A percentile compares a stretch with the other conserved stretches of the same genome.
phyloP scores from a whole-genome alignment of 2,329 filamentous ascomycete genomes.

The Xylaria polymorpha region DNA sequence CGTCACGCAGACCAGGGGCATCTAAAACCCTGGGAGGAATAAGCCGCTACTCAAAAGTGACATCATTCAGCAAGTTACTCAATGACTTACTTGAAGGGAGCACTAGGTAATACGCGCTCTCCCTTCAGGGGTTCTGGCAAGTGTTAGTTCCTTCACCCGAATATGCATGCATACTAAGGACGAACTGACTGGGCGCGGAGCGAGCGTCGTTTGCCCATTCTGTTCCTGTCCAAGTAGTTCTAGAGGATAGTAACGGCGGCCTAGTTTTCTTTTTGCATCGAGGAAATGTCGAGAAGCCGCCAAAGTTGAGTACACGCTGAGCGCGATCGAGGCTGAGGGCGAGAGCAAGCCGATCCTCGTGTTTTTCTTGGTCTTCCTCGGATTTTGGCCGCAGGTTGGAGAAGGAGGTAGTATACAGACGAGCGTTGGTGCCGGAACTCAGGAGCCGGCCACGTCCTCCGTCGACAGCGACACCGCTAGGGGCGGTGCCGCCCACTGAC shows the following conservation, averaged over 20 bases:
- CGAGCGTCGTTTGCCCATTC: conserved; percentile 53
- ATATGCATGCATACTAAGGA: neutral
- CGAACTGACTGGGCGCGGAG: conserved; percentile 38
- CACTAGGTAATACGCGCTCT: conserved; percentile 68
- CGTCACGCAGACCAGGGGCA: conserved; percentile 87
- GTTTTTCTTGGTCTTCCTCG: conserved; percentile 73
- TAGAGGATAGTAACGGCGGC: conserved; percentile 45
- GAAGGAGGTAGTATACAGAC: conserved; percentile 68
- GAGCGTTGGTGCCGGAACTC: conserved; percentile 79
- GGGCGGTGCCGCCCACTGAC: conserved; percentile 78
- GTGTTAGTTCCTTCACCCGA: conserved; percentile 28
- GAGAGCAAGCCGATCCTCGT: conserved; percentile 79
- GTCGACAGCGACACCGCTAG: conserved; percentile 62
- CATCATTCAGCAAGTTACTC: conserved; percentile 32
- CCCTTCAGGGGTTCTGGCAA: conserved; percentile 41
- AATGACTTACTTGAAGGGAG: conserved; percentile 77
- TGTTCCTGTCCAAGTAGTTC: conserved; percentile 57
- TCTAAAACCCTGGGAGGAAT: conserved; percentile 75
- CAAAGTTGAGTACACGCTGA: conserved; percentile 72
- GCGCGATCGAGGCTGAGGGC: conserved; percentile 83
- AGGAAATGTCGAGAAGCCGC: conserved; percentile 47
- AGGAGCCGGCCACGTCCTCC: conserved; percentile 73
- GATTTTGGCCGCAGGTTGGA: conserved; percentile 54
- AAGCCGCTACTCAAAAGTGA: neutral
- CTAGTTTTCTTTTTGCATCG: conserved; percentile 47